phyloP scores from a whole-genome alignment of 768 basidiomycete species.

The Amylocystis lapponica region DNA sequence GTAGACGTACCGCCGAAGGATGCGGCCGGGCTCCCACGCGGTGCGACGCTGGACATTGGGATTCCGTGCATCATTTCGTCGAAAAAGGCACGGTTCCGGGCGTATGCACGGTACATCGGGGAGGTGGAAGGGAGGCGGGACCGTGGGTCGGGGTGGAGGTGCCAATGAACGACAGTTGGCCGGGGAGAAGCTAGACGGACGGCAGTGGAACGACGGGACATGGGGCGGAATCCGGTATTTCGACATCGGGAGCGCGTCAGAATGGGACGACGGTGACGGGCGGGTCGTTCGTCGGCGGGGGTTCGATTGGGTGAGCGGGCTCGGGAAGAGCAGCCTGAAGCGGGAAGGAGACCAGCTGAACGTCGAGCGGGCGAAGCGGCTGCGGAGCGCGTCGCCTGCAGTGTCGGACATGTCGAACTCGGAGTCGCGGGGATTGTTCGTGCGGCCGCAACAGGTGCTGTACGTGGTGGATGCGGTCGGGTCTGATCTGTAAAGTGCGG shows the following conservation, averaged over 20 bases:
- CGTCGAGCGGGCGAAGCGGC: constrained; percentile 47
- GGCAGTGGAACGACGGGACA: constrained; percentile 83
- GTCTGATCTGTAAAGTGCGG: constrained; percentile 49
- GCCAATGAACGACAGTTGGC: constrained; percentile 57
- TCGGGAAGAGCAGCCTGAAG: constrained; percentile 39
- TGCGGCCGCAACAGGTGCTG: constrained; percentile 79
- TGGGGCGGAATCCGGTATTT: constrained; percentile 84
- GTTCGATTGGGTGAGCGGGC: constrained; percentile 26
- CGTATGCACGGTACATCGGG: constrained; percentile 83
- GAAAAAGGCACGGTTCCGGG: constrained; percentile 78
- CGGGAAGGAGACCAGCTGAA: constrained; percentile 53
- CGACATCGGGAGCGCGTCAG: constrained; percentile 58
- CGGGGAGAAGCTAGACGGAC: constrained; percentile 47
- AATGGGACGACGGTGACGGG: constrained; percentile 57
- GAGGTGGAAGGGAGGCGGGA: constrained; percentile 78
- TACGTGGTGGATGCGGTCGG: constrained; percentile 85
- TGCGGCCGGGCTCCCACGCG: constrained; percentile 35
- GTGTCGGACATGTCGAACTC: constrained; percentile 50
- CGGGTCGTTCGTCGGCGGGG: constrained; percentile 41
- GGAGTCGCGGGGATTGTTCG: constrained; percentile 73
- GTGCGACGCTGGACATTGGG: constrained; percentile 76
- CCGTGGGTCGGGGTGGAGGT: constrained; percentile 93
- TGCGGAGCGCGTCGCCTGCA: constrained; percentile 63
- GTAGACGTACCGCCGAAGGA: constrained; percentile 3
- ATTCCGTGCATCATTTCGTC: constrained; percentile 89